phyloP scores from a whole-genome alignment of 768 basidiomycete genomes.

The Postia placenta region DNA sequence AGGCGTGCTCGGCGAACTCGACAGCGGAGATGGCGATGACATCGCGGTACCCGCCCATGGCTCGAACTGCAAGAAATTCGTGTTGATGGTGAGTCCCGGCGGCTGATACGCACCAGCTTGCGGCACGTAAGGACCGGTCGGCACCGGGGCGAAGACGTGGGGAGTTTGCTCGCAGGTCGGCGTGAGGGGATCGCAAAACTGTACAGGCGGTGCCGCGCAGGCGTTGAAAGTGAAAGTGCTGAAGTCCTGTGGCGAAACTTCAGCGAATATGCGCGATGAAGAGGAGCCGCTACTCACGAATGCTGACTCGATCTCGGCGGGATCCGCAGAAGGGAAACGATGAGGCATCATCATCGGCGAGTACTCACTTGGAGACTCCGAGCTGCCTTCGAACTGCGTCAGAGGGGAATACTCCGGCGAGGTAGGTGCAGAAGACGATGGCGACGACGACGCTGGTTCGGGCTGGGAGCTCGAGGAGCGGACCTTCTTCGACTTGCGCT shows the following conservation, averaged over 20 bases:
- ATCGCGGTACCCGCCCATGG: too few relatives aligned
- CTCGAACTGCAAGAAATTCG: constrained; percentile 13
- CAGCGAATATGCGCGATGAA: too few relatives aligned
- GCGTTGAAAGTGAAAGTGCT: constrained; percentile 22
- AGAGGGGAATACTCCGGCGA: constrained; percentile 9
- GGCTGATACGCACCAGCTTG: neutral
- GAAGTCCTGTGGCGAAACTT: constrained; percentile 19
- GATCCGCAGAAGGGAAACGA: too few relatives aligned
- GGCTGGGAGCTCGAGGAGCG: constrained; percentile 25
- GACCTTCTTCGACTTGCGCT: constrained; percentile 11
- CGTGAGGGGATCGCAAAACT: constrained; percentile 17
- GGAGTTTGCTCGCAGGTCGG: constrained; percentile 3
- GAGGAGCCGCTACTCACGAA: constrained; percentile 19
- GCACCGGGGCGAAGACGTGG: constrained; percentile 14
- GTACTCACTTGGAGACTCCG: constrained; percentile 16
- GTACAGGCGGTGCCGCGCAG: constrained; percentile 12
- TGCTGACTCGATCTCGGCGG: too few relatives aligned
- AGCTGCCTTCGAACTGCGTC: constrained; percentile 9
- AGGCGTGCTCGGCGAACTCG: constrained; percentile 22
- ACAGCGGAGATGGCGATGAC: constrained; percentile 17
- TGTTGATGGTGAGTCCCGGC: constrained; percentile 16
- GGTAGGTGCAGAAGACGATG: too few relatives aligned
- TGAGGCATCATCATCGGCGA: too few relatives aligned
- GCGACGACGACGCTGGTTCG: constrained; percentile 10
- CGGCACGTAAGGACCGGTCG: neutral